Evolutionary conservation across 768 basidiomycete genomes (phyloP), one percentile per base, ranked within the genome.

Genomic region (Lactifluus echinatus): DNA sequence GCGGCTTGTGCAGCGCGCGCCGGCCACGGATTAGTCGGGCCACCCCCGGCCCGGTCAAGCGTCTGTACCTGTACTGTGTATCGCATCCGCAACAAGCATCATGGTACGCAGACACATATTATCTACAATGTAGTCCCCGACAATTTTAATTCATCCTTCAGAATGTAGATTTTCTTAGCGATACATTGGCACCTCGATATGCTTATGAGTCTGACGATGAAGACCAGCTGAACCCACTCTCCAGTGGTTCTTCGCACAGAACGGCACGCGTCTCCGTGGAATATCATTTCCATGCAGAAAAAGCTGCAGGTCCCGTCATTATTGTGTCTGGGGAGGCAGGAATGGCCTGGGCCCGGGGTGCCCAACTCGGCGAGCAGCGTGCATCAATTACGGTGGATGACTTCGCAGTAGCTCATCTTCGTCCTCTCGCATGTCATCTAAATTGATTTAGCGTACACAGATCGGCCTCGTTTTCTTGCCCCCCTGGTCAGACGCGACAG

Each of bases 171-270:
- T 56, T 64, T 37, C 55, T 68, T 23, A 53, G 58, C 26, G 67
- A 68, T 48, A 59, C 63, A n/a, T 34, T 62, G n/a, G 64, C 67
- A 5, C 62, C 65, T 23, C 56, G 67, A 34, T 62, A 68, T 36
- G 65, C 61, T 12, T 51, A 60, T 45, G 67, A 68, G 57, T 68
- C 67, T 4, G 67, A 68, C 24, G 66, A 67, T 12, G 62, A 63
- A 57, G 67, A 68, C 50, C 67, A 68, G 49, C 36, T 59, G 44
- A 65, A 65, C 48, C 64, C 64, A 2, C 64, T 62, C 31, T 34
- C 44, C 42, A 31, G 40, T 49, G 48, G n/a, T 31, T 5, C 56
- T 8, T 8, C 15, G 12, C 50, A 49, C 26, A 47, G 49, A 31
- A 40, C 10, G 0, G 33, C 48, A 28, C 34, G 40, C 6, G 24